These are phyloP conservation scores for Clonostachys byssicola DNA, from an alignment of 2,329 filamentous ascomycete genomes.

Conservation along the genomic window DNA sequence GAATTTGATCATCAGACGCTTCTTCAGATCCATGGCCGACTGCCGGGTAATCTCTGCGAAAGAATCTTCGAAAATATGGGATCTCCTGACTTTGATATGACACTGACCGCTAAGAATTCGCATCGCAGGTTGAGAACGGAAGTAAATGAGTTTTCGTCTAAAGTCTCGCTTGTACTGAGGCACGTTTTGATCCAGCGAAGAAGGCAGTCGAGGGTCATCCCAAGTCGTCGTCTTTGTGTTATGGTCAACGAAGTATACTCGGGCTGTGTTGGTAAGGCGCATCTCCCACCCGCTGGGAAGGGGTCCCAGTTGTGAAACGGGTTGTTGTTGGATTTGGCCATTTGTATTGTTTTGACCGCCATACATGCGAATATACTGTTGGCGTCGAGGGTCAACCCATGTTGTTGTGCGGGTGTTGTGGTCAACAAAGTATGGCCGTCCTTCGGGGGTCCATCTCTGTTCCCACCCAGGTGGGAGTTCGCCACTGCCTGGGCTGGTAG, in stretches of 20 bases:
- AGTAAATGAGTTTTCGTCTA: slow-evolving; percentile 96
- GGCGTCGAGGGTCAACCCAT: slow-evolving; percentile 94
- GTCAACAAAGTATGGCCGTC: slow-evolving; percentile 93
- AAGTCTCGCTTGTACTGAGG: slow-evolving; percentile 99
- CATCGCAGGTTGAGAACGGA: slow-evolving; percentile 94
- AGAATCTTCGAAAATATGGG: slow-evolving; percentile 97
- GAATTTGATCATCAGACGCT: slow-evolving; percentile 99
- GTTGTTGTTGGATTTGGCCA: slow-evolving; percentile 92
- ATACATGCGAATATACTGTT: slow-evolving; percentile 99
- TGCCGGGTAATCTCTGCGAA: slow-evolving; percentile 98
- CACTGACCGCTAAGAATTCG: slow-evolving; percentile 95
- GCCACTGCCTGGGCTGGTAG: slow-evolving; percentile 86
- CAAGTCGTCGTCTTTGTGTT: slow-evolving; percentile 99
- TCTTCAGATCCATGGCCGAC: slow-evolving; percentile 93
- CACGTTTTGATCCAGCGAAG: slow-evolving; percentile 94
- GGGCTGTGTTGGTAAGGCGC: slow-evolving; percentile 95
- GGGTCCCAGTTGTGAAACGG: slow-evolving; percentile 92
- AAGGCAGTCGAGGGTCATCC: slow-evolving; percentile 94
- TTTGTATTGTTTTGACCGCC: slow-evolving; percentile 79
- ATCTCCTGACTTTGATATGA: slow-evolving; percentile 94
- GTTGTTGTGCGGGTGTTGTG: slow-evolving; percentile 98
- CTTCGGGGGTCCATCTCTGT: slow-evolving; percentile 91
- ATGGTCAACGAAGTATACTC: slow-evolving; percentile 98
- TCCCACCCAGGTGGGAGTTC: slow-evolving; percentile 97
- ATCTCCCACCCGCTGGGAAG: slow-evolving; percentile 98